Evolutionary conservation across 1,139 yeast genomes (phyloP).

Genomic region (Diutina catenulata): DNA sequence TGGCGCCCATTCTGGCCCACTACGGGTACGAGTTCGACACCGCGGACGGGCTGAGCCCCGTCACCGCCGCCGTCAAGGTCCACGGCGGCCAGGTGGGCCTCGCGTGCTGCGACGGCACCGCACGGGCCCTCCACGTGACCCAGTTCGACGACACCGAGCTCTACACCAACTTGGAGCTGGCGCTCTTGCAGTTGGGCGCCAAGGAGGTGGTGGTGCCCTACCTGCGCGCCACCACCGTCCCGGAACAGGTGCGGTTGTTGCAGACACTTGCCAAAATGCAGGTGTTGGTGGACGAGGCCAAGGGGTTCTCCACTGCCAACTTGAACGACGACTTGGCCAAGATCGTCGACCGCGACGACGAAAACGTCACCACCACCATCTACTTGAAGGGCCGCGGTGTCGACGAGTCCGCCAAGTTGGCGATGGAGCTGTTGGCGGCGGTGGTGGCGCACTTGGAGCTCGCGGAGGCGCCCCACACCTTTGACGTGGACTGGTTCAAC

Average conservation of each 20-base stretch:
- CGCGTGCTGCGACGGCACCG: slow-evolving; percentile 9
- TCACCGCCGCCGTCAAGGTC: slow-evolving; percentile 64
- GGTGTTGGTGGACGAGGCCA: slow-evolving; percentile 48
- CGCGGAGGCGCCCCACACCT: slow-evolving; percentile 15
- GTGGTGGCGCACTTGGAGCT: neutral
- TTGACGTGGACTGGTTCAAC: slow-evolving; percentile 53
- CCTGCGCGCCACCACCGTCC: slow-evolving; percentile 1
- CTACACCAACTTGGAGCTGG: slow-evolving; percentile 74
- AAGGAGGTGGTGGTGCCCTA: slow-evolving; percentile 67
- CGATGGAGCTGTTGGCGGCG: slow-evolving; percentile 4
- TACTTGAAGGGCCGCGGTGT: slow-evolving; percentile 1
- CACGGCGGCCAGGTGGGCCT: slow-evolving; percentile 51
- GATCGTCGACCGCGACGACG: slow-evolving; percentile 26
- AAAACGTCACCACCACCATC: slow-evolving; percentile 11
- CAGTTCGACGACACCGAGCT: slow-evolving; percentile 85
- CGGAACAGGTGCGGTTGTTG: slow-evolving; percentile 29
- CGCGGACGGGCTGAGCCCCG: slow-evolving; percentile 47
- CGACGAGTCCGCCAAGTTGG: neutral
- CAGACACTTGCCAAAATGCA: slow-evolving; percentile 62
- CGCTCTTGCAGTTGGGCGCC: slow-evolving; percentile 78
- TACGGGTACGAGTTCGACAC: slow-evolving; percentile 57
- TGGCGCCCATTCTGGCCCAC: slow-evolving; percentile 33
- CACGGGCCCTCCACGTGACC: slow-evolving; percentile 52
- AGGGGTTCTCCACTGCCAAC: slow-evolving; percentile 49
- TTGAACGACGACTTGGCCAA: slow-evolving; percentile 66